These are phyloP conservation scores for Colletotrichum echinochloae DNA, from an alignment of 2,329 filamentous ascomycete genomes.

Conservation along the genomic window DNA sequence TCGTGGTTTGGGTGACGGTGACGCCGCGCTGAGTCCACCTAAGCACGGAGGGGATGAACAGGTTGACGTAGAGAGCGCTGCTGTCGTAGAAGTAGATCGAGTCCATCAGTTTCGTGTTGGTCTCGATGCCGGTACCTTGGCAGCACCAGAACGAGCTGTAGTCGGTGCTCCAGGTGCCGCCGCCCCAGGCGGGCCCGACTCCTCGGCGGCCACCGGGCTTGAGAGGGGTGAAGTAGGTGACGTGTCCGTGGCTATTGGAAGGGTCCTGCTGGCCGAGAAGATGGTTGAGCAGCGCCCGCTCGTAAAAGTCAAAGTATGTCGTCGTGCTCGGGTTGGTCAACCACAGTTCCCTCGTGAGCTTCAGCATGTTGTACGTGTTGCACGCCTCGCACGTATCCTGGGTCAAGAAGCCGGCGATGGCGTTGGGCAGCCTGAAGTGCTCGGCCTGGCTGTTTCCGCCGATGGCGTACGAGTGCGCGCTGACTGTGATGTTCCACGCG, in stretches of 20 bases:
- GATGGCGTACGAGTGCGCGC: constrained; percentile 63
- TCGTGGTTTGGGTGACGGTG: constrained; percentile 56
- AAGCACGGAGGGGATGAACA: constrained; percentile 61
- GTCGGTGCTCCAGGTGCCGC: constrained; percentile 66
- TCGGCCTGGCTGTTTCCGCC: constrained; percentile 66
- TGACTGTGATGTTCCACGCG: constrained; percentile 60
- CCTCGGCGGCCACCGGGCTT: constrained; percentile 60
- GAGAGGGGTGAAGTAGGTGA: constrained; percentile 66
- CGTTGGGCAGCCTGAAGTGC: constrained; percentile 61
- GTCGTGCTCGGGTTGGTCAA: constrained; percentile 53
- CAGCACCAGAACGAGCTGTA: constrained; percentile 67
- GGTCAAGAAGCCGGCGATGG: constrained; percentile 57
- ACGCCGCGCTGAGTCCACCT: constrained; percentile 57
- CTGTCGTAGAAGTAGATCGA: constrained; percentile 62
- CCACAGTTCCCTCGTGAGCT: constrained; percentile 65
- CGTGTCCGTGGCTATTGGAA: constrained; percentile 57
- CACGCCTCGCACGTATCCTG: constrained; percentile 64
- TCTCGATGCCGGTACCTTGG: constrained; percentile 64
- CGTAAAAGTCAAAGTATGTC: constrained; percentile 66
- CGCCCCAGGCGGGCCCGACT: constrained; percentile 65
- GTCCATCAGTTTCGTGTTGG: constrained; percentile 66
- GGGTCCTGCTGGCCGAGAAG: constrained; percentile 63
- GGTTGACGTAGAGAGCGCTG: constrained; percentile 59
- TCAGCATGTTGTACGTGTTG: constrained; percentile 69
- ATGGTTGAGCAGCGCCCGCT: constrained; percentile 63